Percentiles rank a stretch among this genome's conserved stretches.
Evolutionary conservation across 2,329 filamentous ascomycete species (phyloP).

Genomic region (Monosporascus cannonballus): DNA sequence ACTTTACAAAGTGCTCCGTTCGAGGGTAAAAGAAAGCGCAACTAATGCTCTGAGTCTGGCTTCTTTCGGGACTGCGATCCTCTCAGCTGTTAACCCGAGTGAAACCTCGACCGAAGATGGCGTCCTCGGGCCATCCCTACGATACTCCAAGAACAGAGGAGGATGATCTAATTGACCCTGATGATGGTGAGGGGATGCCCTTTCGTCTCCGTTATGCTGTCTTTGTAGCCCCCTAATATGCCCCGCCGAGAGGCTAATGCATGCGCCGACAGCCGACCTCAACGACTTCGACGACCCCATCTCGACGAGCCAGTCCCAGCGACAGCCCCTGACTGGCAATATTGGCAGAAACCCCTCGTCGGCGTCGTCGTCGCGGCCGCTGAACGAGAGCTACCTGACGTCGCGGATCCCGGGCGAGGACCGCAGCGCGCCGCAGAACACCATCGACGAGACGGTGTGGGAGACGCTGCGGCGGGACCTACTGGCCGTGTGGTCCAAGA

Average conservation of each 20-base stretch:
- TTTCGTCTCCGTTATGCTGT: neutral
- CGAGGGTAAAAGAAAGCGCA: no score
- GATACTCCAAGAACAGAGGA: conserved; percentile 52
- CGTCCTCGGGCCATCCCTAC: conserved; percentile 49
- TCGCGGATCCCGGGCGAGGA: conserved; percentile 90
- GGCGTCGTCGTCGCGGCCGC: conserved; percentile 47
- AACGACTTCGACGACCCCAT: conserved; percentile 91
- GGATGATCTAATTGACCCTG: conserved; percentile 71
- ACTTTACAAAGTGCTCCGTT: no score
- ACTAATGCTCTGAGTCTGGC: no score
- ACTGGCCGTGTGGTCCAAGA: conserved; percentile 92
- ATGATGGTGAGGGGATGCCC: conserved; percentile 55
- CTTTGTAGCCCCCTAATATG: no score
- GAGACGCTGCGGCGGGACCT: conserved; percentile 91
- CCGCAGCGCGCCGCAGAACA: conserved; percentile 80
- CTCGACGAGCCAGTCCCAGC: conserved; percentile 56
- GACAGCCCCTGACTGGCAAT: conserved; percentile 77
- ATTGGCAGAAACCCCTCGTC: conserved; percentile 50
- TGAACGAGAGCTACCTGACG: conserved; percentile 78
- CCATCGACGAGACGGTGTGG: conserved; percentile 97
- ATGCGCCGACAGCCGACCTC: conserved; percentile 58
- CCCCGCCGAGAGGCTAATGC: no score
- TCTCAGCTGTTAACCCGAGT: no score
- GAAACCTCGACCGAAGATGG: conserved; percentile 30
- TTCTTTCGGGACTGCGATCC: no score